Evolutionary conservation across 805 yeast species (phyloP).

Genomic region (Cyberlindnera americana): DNA sequence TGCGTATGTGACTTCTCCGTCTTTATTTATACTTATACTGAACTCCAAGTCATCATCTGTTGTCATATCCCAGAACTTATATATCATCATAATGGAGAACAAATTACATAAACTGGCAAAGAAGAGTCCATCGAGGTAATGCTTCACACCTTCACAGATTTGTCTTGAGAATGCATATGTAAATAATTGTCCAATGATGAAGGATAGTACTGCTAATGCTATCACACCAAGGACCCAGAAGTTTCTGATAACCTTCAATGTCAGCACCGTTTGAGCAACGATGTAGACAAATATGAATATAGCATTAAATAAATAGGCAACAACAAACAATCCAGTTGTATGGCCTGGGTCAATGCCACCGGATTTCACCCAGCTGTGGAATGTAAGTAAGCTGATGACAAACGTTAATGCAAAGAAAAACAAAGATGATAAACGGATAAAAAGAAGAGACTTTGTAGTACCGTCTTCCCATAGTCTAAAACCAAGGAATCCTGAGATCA

Average conservation of each 20-base stretch:
- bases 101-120: slow-evolving; percentile 79
- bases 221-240: slow-evolving; percentile 93
- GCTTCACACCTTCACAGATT: slow-evolving; percentile 71
- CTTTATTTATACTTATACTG: slow-evolving; percentile 57
- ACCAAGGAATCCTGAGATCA: slow-evolving; percentile 74
- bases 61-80: slow-evolving; percentile 94
- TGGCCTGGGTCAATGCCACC: slow-evolving; percentile 44
- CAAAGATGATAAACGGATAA: slow-evolving; percentile 48
- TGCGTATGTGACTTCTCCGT: slow-evolving; percentile 31
- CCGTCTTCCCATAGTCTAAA: slow-evolving; percentile 97
- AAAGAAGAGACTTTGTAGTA: slow-evolving; percentile 57
- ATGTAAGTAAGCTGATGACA: slow-evolving; percentile 66
- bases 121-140: slow-evolving; percentile 87
- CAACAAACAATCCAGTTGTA: slow-evolving; percentile 67
- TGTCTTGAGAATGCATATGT: slow-evolving; percentile 62
- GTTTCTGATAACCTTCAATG: slow-evolving; percentile 63
- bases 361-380: slow-evolving; percentile 55
- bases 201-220: slow-evolving; percentile 63
- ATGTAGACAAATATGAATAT: slow-evolving; percentile 59
- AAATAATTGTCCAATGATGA: slow-evolving; percentile 75
- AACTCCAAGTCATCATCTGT: slow-evolving; percentile 94
- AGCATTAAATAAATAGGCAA: slow-evolving; percentile 70
- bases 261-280: slow-evolving; percentile 64
- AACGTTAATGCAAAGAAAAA: slow-evolving; percentile 63
- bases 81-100: slow-evolving; percentile 89